Conservation (phyloP, 2,329 filamentous ascomycete genomes). For the Talaromyces sp. region DNA sequence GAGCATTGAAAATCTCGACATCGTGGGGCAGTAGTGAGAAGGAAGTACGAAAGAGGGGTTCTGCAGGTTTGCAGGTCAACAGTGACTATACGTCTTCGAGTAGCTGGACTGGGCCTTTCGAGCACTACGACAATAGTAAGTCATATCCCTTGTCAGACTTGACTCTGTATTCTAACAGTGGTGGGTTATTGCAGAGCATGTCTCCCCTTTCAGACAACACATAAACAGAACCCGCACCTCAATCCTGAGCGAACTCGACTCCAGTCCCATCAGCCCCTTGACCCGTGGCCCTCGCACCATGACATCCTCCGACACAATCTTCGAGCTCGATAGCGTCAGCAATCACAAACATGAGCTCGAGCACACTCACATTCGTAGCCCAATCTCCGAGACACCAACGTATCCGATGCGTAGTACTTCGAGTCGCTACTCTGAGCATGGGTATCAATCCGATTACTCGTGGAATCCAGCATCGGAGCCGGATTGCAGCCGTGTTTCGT, state of each 20-base stretch:
- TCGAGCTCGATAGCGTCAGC: slow-evolving; percentile 12
- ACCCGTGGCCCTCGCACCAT: background rate
- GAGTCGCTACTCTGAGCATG: background rate
- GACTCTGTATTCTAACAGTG: background rate
- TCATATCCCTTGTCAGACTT: background rate
- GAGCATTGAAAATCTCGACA: slow-evolving; percentile 7
- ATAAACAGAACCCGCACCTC: slow-evolving; percentile 8
- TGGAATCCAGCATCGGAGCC: background rate
- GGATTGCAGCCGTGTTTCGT: background rate
- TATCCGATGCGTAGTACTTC: background rate
- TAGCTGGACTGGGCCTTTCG: background rate
- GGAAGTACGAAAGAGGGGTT: background rate
- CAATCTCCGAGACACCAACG: background rate
- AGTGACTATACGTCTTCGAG: background rate
- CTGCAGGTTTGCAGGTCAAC: background rate
- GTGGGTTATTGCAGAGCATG: background rate
- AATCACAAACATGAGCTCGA: background rate
- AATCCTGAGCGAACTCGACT: background rate
- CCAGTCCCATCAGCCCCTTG: background rate
- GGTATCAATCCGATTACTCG: background rate
- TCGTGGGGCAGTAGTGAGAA: background rate
- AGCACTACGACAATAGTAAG: background rate
- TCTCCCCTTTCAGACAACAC: background rate
- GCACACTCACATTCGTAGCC: background rate
- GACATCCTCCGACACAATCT: background rate